Conservation (phyloP, 768 basidiomycete genomes). For the Boletus edulis region DNA sequence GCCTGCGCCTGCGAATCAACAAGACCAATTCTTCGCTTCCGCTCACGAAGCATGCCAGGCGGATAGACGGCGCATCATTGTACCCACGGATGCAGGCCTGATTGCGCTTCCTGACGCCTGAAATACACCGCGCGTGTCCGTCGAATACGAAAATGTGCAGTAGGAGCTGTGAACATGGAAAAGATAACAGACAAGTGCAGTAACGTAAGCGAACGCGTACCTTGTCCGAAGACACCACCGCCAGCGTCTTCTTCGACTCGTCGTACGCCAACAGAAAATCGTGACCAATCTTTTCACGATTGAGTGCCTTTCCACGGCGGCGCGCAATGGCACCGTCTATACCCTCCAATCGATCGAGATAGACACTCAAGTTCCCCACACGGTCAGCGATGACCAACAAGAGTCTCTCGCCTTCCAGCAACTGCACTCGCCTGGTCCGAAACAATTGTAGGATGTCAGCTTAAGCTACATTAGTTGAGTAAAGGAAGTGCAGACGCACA, state of each 20-base stretch:
- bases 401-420: conserved; percentile 40
- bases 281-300: conserved; percentile 46
- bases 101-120: conserved; percentile 41
- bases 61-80: conserved; percentile 24
- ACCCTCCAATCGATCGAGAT: conserved; percentile 32
- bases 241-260: too few species aligned
- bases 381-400: conserved; percentile 41
- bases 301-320: conserved; percentile 32
- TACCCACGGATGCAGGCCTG: conserved; percentile 49
- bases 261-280: conserved; percentile 48
- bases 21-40: conserved; percentile 54
- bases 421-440: conserved; percentile 33
- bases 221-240: too few species aligned
- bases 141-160: conserved; percentile 50
- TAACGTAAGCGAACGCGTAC: conserved; percentile 16
- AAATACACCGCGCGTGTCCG: conserved; percentile 40
- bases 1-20: conserved; percentile 43
- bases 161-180: conserved; percentile 30
- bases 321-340: conserved; percentile 34
- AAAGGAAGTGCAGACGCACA: too few species aligned
- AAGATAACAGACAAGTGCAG: not conserved
- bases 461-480: too few species aligned
- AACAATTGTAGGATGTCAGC: not conserved
- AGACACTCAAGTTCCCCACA: conserved; percentile 35
- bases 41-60: conserved; percentile 41